Percentiles rank a stretch among this genome's conserved stretches.
These are phyloP conservation scores for Capsicum baccatum DNA, from an alignment of 257 asterid genomes.

Conservation along the genomic window DNA sequence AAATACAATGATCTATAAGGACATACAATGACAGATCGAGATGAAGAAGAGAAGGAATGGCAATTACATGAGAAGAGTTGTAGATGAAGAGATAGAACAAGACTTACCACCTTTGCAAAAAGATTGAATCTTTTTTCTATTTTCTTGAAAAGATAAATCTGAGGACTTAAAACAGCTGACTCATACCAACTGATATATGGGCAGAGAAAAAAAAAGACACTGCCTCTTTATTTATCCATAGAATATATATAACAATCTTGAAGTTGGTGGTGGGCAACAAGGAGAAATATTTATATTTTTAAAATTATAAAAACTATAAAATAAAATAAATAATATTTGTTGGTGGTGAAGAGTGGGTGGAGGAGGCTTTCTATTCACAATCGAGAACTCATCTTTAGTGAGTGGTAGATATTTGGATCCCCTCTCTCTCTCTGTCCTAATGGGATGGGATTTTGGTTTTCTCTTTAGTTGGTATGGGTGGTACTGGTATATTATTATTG, in stretches of 20 bases:
- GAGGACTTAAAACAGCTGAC: constrained; percentile 32
- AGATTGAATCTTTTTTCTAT: constrained; percentile 24
- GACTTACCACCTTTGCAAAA: constrained; percentile 26
- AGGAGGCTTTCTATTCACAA: constrained; percentile 65
- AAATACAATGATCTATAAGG: constrained; percentile 2
- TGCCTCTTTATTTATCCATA: not conserved
- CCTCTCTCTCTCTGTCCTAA: not conserved
- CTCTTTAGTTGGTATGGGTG: not conserved
- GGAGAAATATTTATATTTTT: not conserved
- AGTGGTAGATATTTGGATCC: constrained; percentile 60
- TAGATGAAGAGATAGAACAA: not conserved
- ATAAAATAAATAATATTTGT: constrained; percentile 28
- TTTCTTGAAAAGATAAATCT: constrained; percentile 22
- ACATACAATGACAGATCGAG: constrained; percentile 13
- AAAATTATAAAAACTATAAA: not conserved
- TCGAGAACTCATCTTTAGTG: constrained; percentile 66
- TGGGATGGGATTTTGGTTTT: not conserved
- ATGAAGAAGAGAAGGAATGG: not conserved
- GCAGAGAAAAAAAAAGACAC: constrained; percentile 27
- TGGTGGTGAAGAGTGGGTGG: constrained; percentile 74
- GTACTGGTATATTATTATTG: not conserved
- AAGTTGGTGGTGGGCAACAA: constrained; percentile 26
- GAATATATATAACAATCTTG: not conserved
- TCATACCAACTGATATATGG: constrained; percentile 28
- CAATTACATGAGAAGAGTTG: not conserved